Conservation (phyloP, 257 asterid genomes). For the Haberlea rhodopensis region DNA sequence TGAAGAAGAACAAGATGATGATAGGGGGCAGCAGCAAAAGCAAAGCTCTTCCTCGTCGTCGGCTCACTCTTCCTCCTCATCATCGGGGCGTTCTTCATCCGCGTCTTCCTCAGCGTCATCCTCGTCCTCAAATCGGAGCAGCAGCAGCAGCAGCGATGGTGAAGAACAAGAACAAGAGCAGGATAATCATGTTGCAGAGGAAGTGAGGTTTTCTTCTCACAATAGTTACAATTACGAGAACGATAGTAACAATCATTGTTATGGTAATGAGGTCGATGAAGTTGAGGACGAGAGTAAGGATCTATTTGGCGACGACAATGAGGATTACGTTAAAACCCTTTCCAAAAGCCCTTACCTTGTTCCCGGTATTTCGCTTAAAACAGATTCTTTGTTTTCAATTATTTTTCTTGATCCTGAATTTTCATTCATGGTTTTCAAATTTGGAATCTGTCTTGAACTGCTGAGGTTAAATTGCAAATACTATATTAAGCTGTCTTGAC, state of each 20-base stretch:
- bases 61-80: conserved; percentile 45
- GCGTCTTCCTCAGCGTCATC: conserved; percentile 53
- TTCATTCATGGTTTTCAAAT: background rate
- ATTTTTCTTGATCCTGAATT: background rate
- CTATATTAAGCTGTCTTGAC: conserved; percentile 8
- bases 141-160: conserved; percentile 31
- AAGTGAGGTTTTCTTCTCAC: conserved; percentile 44
- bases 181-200: conserved; percentile 58
- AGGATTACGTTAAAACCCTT: conserved; percentile 66
- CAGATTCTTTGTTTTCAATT: background rate
- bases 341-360: conserved; percentile 62
- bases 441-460: background rate
- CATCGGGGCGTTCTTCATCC: conserved; percentile 51
- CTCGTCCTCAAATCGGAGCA: conserved; percentile 55
- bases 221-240: conserved; percentile 19
- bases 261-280: conserved; percentile 35
- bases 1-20: conserved; percentile 36
- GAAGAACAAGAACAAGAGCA: conserved; percentile 36
- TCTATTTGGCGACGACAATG: conserved; percentile 92
- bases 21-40: conserved; percentile 34
- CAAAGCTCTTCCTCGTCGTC: conserved; percentile 51
- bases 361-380: conserved; percentile 51
- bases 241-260: conserved; percentile 24
- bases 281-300: conserved; percentile 60
- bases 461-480: background rate